Evolutionary conservation across 805 yeast genomes (phyloP).

Genomic region (Candida wancherniae): DNA sequence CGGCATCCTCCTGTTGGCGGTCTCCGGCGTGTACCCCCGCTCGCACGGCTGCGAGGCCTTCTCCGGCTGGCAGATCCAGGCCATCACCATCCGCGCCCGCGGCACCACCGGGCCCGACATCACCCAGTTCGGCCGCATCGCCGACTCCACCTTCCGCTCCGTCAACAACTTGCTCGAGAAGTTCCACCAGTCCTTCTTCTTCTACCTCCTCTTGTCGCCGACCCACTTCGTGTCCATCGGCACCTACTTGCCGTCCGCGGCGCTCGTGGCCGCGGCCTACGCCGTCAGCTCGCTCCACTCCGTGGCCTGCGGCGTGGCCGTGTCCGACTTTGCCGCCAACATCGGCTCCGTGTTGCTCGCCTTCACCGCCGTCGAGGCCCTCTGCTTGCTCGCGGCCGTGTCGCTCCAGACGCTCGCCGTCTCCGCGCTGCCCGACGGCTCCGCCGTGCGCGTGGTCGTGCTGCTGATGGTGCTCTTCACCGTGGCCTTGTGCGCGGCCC

Average conservation of each 20-base stretch:
- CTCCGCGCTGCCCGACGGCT: constrained; percentile 1
- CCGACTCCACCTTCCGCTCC: constrained; percentile 83
- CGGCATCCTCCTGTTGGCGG: constrained; percentile 66
- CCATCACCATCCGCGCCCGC: constrained; percentile 71
- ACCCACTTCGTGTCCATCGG: constrained; percentile 85
- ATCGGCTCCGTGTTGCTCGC: constrained; percentile 22
- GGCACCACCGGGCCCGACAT: constrained; percentile 61
- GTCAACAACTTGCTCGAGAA: constrained; percentile 90
- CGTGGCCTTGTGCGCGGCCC: constrained; percentile 1
- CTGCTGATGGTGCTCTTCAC: constrained; percentile 5
- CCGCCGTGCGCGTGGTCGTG: constrained; percentile 1
- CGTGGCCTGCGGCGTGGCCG: constrained; percentile 39
- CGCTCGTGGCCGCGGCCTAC: constrained; percentile 62
- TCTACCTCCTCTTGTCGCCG: constrained; percentile 78
- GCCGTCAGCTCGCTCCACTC: constrained; percentile 63
- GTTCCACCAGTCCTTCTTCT: constrained; percentile 95
- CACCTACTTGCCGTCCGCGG: constrained; percentile 84
- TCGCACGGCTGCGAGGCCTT: constrained; percentile 83
- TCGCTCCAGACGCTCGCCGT: constrained; percentile 22
- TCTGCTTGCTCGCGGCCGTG: constrained; percentile 21
- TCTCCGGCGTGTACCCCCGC: constrained; percentile 60
- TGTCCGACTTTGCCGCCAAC: constrained; percentile 17
- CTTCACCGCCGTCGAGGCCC: constrained; percentile 26
- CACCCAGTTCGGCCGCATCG: constrained; percentile 85
- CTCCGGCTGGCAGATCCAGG: constrained; percentile 94